Evolutionary conservation across 257 asterid genomes (phyloP), one percentile per base, ranked within the genome.

Genomic region (Capsicum pubescens): DNA sequence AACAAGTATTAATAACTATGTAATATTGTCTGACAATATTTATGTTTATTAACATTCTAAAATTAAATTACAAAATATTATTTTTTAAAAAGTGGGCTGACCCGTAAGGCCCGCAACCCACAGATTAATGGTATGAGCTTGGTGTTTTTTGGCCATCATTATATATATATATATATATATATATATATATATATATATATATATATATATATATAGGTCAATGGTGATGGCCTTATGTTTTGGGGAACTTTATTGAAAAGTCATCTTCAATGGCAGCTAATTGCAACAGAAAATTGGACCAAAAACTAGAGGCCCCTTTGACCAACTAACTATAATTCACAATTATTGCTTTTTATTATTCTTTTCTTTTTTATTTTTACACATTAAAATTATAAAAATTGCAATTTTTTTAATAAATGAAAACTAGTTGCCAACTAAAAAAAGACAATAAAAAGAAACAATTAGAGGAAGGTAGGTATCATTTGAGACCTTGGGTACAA

Each of bases 261-360:
- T 54, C 48, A 13, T 76, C 48, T 76, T 76, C 81, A 52, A 76
- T 76, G 81, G 64, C 81, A 76, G 64, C 81, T 76, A 76, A 76
- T 67, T 76, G 48, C 26, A 76, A 26, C 19, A 76, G 19, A 76
- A 48, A 76, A 52, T 52, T 76, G 26, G 81, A 52, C 48, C 58
- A 14, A 13, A 13, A 52, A 52, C 13, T 50, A 7, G 63, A 76
- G 61, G 21, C 2, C 81, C 44, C 46, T 21, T 50, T 50, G 80
- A 21, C 46, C 48, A 52, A 7, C 48, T 26, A 76, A 52, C 63
- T 48, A 52, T 21, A 76, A 76, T 76, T 26, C 2, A 21, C n/a
- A 76, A 26, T 52, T 26, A 74, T 50, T 21, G 1, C 4, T 76
- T 13, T 50, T 52, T 1, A 3, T 48, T 19, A 11, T 48, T 74